Evolutionary conservation across 495 filamentous ascomycete genomes (phyloP), one percentile per base, ranked within the genome.

Genomic region (Penicillium parvum): DNA sequence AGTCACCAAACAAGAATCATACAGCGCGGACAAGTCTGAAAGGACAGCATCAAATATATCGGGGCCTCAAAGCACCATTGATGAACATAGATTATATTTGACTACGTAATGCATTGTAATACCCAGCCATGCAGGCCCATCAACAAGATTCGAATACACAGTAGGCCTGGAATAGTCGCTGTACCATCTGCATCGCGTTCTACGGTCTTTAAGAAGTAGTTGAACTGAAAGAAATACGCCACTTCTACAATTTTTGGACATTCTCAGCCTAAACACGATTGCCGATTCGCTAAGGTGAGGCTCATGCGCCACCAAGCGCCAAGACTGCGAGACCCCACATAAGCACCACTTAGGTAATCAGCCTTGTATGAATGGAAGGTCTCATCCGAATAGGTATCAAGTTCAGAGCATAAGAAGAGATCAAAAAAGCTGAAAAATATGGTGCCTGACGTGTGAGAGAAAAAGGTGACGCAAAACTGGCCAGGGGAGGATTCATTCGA

Each of bases 1-100:
- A 17, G 37, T 57, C 35, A 32, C 21, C 9, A 40, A 40, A 16
- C 35, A 12, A 7, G 39, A 51, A 15, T 47, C 32, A 18, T 28
- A 37, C 19, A 18, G 33, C 32, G 35, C 12, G 2, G 47, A 28
- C 22, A 37, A 40, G 25, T 32, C 32, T 2, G 37, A 48, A 15
- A 12, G 32, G 16, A 44, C 20, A 17, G 12, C 40, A 11, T 11
- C 19, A 4, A 38, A 29, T 3, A 37, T 44, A 12, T n/a, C n/a
- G 19, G 37, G 33, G 14, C 36, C 12, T 4, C 30, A 27, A 26
- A 4, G 15, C 15, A 19, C 7, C 10, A 16, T 26, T 20, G 17
- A 4, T 16, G 7, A 12, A 9, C 2, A 11, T 25, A n/a, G n/a
- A n/a, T 37, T 20, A 5, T 17, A 7, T 32, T 26, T 28, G 14